Percentiles rank a stretch among this genome's conserved stretches.
Conservation (phyloP, 768 basidiomycete genomes). For the Porphyrellus cyaneotinctus region DNA sequence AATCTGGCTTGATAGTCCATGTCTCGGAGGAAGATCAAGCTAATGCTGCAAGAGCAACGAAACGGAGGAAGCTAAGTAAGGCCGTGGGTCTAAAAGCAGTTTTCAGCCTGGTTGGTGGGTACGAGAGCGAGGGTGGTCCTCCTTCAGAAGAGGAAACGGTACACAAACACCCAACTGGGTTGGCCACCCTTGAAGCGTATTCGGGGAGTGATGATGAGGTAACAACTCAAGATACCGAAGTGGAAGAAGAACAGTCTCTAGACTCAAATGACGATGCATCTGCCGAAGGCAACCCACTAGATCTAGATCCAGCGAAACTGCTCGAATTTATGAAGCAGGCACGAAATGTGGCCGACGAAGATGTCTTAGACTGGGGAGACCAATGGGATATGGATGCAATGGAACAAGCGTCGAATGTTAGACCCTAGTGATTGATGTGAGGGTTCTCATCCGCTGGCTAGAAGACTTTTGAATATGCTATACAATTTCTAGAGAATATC, state of each 20-base stretch:
- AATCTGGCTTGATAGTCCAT: conserved; percentile 37
- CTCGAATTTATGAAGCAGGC: conserved; percentile 25
- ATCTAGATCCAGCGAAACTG: conserved; percentile 21
- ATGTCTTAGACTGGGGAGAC: conserved; percentile 31
- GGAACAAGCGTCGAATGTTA: neutral
- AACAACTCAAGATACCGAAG: neutral
- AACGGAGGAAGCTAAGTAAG: conserved; percentile 54
- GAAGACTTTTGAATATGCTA: too few relatives aligned
- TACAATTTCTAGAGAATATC: neutral
- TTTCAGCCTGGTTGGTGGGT: conserved; percentile 53
- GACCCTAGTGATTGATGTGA: neutral
- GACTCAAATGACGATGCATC: conserved; percentile 16
- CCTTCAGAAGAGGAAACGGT: conserved; percentile 26
- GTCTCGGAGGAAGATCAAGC: conserved; percentile 12
- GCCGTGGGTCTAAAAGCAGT: conserved; percentile 54
- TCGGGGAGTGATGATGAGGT: conserved; percentile 19
- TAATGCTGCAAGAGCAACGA: conserved; percentile 37
- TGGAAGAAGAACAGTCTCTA: conserved; percentile 12
- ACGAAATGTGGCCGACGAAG: conserved; percentile 25
- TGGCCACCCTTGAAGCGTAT: conserved; percentile 25
- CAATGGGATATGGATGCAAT: conserved; percentile 22
- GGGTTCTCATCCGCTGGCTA: neutral
- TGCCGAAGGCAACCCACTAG: conserved; percentile 6
- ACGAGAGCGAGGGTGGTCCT: conserved; percentile 49
- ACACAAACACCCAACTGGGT: conserved; percentile 4